Base-by-base conservation (phyloP, 2,329 filamentous ascomycete species). In the Salinomyces thailandicus region DNA sequence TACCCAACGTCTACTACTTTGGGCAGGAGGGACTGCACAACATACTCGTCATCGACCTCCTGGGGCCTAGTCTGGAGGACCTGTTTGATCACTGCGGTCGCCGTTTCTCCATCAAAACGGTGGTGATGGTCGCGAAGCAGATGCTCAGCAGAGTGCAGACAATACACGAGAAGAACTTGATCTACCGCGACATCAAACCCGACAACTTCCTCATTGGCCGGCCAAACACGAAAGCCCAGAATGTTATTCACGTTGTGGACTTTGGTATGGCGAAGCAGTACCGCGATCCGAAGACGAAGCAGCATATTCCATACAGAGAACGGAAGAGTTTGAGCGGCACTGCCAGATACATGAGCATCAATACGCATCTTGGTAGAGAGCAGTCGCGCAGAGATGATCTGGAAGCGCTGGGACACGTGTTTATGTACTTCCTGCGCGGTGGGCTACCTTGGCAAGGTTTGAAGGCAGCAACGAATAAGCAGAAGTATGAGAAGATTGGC, bases 241-340 rank as follows among this genome's bases (percentile, higher is more conserved):
- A 95, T 61, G 86, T 96, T 38, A 95, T 98, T 49, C 89, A 98
- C 58, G 91, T 96, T 24, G 87, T 98, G 54, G 91, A 98, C 63
- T 98, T 98, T 55, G 91, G 91, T 54, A 96, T 98, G 91, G 91
- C 91, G 46, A 98, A 98, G 70, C 91, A 96, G 62, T 98, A 96
- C 64, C 81, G 91, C 52, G 91, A 98, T 54, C 91, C 91, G 38
- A 96, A 96, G 72, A 94, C 91, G 24, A 96, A 96, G 67, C 91
- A 96, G 63, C 91, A 98, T 65, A 96, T 96, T 50, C 87, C 91
- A 9, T 96, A 96, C 62, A 77, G 91, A 55, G 91, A 96, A 68
- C 78, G 91, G 54, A 98, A 98, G 67, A 94, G 89, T 4, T 70
- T 98, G 42, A 96, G 89, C 3, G 91, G 91, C 45, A 98, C 91